Evolutionary conservation across 73 alveolate species (phyloP), one percentile per base, ranked within the genome.

Genomic region (Symbiodinium natans): DNA sequence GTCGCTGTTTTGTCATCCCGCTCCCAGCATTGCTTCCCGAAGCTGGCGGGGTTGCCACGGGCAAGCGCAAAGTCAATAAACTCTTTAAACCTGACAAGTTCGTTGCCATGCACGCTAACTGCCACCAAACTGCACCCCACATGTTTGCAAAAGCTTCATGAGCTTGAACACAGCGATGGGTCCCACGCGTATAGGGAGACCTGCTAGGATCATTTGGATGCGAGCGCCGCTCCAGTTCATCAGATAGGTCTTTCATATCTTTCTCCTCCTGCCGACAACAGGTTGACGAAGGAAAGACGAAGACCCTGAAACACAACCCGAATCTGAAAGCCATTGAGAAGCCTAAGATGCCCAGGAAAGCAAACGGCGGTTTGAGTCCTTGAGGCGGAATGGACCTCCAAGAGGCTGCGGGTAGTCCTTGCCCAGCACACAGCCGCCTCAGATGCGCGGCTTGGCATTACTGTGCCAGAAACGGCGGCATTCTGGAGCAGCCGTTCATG

Each of bases 21-120:
- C 84, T 87, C 94, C 94, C 94, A 87, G 59, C 94, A 87, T 59
- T 87, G 68, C 94, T 87, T 87, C 33, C 94, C 94, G 75, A 87
- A 87, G 75, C 75, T 54, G 40, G 94, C 94, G 33, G 74, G 84
- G 41, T 59, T 52, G n/a, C 94, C 94, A 27, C 71, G 68, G 82
- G 74, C 42, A 36, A 87, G 34, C 31, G 94, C 94, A 41, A 87
- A 87, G 94, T 87, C 94, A 31, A 87, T 56, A 43, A 87, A 87
- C 42, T 87, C 84, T 39, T 87, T 87, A 63, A 52, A 87, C 94
- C 94, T 82, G 17, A 48, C 84, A 74, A 4, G 40, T 25, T 11
- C 84, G 25, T 86, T 1, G 39, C 52, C 73, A 48, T 17, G 63
- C 74, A 82, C 11, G 23, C 34, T 23, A 82, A 38, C 89, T 27